Conservation (phyloP, 2,329 filamentous ascomycete genomes). For the Graphilbum fragrans region DNA sequence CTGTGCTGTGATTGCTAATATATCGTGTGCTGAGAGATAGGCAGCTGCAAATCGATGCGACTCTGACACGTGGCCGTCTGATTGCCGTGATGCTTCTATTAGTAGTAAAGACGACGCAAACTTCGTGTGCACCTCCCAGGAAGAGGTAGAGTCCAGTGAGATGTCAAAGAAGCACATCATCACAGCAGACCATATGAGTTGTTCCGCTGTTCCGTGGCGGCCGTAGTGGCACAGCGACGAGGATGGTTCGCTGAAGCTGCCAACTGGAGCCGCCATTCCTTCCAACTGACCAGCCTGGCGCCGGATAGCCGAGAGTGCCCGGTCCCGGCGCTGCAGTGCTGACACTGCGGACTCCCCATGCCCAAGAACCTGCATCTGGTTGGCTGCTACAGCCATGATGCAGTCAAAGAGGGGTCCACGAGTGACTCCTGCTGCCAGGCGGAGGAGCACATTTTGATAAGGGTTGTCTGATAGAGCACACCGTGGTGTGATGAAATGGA, state of each 20-base stretch:
- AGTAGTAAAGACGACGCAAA: background rate
- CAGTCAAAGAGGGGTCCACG: constrained; percentile 12
- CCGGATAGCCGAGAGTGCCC: background rate
- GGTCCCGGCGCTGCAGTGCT: background rate
- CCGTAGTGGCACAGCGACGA: no score
- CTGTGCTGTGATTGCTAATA: constrained; percentile 9
- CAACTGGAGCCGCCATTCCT: background rate
- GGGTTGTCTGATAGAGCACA: background rate
- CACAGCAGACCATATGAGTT: constrained; percentile 4
- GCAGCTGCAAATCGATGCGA: constrained; percentile 13
- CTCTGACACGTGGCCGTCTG: background rate
- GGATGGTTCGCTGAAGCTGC: no score
- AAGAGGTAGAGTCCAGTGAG: constrained; percentile 1
- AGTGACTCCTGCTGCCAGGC: background rate
- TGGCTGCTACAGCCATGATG: constrained; percentile 16
- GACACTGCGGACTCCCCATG: constrained; percentile 2
- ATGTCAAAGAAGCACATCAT: constrained; percentile 5
- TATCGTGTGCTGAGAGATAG: constrained; percentile 12
- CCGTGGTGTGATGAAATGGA: background rate
- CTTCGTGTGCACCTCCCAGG: constrained; percentile 1
- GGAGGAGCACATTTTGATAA: background rate
- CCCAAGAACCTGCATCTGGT: constrained; percentile 8
- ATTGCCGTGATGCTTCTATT: background rate
- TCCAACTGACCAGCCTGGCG: background rate
- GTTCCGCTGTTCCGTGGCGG: background rate